These are phyloP conservation scores for Elongisporangium anandrum DNA, from an alignment of 352 stramenopile genomes.

Conservation along the genomic window DNA sequence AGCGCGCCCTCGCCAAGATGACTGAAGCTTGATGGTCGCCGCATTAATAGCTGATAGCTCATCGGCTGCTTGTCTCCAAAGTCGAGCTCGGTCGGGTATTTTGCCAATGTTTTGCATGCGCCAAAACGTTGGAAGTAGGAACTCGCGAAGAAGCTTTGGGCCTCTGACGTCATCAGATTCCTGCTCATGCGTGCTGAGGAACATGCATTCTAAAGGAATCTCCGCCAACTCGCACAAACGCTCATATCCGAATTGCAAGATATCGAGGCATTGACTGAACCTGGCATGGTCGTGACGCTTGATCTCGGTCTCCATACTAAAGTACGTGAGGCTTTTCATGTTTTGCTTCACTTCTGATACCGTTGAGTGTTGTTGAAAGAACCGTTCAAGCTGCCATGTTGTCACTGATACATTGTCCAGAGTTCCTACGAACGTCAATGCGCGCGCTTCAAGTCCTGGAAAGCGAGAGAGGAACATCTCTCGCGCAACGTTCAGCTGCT, in stretches of 20 bases:
- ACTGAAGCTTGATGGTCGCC: constrained; percentile 35
- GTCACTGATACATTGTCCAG: constrained; percentile 44
- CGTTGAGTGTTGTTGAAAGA: constrained; percentile 48
- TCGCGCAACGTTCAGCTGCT: constrained; percentile 33
- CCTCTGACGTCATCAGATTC: constrained; percentile 1
- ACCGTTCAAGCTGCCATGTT: constrained; percentile 57
- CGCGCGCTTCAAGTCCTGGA: constrained; percentile 54
- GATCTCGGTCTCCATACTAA: constrained; percentile 36
- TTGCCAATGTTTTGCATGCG: constrained; percentile 9
- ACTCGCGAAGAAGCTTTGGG: constrained; percentile 6
- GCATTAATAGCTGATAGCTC: constrained; percentile 30
- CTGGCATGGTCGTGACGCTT: constrained; percentile 43
- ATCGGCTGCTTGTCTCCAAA: constrained; percentile 23
- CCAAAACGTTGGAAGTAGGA: constrained; percentile 13
- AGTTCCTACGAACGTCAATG: constrained; percentile 43
- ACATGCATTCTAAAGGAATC: constrained; percentile 36
- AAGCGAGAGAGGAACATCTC: constrained; percentile 67
- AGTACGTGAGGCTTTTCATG: constrained; percentile 58
- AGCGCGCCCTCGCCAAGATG: constrained; percentile 45
- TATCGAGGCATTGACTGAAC: constrained; percentile 35
- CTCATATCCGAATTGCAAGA: constrained; percentile 61
- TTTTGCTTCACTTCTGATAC: constrained; percentile 54
- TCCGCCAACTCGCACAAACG: constrained; percentile 46
- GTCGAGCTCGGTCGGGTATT: constrained; percentile 20
- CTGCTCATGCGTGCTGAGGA: constrained; percentile 10